Evolutionary conservation across 208 protist genomes (phyloP), one percentile per base, ranked within the genome.

Genomic region (Trypanosomatidae sp.): DNA sequence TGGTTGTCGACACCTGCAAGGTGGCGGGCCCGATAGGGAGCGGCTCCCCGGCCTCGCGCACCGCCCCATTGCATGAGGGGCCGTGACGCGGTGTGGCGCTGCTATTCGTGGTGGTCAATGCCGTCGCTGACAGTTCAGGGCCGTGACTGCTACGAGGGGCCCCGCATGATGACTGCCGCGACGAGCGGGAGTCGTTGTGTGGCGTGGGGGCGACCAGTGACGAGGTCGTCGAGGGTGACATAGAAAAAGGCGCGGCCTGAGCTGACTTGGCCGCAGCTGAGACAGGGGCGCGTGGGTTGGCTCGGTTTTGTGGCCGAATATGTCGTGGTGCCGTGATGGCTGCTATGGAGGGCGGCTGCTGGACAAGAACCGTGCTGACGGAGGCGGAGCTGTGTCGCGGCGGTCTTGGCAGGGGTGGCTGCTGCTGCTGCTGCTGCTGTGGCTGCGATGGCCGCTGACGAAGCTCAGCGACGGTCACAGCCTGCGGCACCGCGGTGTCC

Each of bases 1-100:
- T 92, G 28, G 84, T 87, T 5, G 87, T 92, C 53, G 82, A 84
- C 46, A 92, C 75, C 66, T 74, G 72, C 53, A 88, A 17, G 22
- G 74, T 78, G 43, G 66, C 70, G 19, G 75, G 66, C 53, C 39
- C 55, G 6, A 33, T 36, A 12, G 62, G 39, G 25, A 28, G 68
- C 68, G 49, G 68, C 19, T 56, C 28, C 15, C 49, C 66, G 28
- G 66, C 66, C 49, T 43, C 47, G 17, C 47, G 47, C 66, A 69
- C 46, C 66, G 46, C 68, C n/a, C 56, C 49, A 8, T 64, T 55
- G 2, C 52, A 25, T 17, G 66, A 65, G 44, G 74, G 67, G 6
- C 66, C 50, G 30, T 79, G 68, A 22, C 69, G 67, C 10, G 60
- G 74, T 1, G 66, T 44, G 52, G 52, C 68, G 7, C 41, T 68